Conservation (phyloP, 768 basidiomycete species). For the Vishniacozyma victoriae region DNA sequence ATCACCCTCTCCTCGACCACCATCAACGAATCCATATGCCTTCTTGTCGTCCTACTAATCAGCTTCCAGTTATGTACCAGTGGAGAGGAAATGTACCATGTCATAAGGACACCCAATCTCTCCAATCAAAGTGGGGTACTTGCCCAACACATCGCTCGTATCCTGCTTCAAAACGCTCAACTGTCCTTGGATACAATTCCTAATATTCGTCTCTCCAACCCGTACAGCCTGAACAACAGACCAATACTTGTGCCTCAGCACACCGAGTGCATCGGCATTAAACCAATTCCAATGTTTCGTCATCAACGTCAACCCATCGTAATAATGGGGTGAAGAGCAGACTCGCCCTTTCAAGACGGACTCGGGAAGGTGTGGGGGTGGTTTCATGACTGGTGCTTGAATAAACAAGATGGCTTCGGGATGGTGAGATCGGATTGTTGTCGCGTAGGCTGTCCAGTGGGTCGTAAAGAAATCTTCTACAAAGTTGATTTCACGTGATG, state of each 20-base stretch:
- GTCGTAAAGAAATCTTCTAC: constrained; percentile 36
- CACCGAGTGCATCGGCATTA: constrained; percentile 82
- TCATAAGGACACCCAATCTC: constrained; percentile 60
- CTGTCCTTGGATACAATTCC: constrained; percentile 74
- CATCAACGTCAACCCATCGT: constrained; percentile 47
- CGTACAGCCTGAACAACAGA: constrained; percentile 60
- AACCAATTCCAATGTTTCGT: constrained; percentile 48
- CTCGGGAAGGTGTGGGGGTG: constrained; percentile 35
- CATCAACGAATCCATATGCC: constrained; percentile 69
- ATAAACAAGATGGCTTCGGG: constrained; percentile 45
- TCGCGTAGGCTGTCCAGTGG: constrained; percentile 35
- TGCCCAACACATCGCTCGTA: constrained; percentile 55
- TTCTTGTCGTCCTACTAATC: constrained; percentile 62
- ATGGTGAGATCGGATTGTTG: constrained; percentile 28
- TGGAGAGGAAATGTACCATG: constrained; percentile 23
- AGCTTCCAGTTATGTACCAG: constrained; percentile 3
- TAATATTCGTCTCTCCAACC: constrained; percentile 76
- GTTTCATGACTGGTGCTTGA: constrained; percentile 41
- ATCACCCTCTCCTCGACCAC: constrained; percentile 64
- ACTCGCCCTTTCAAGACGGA: constrained; percentile 30
- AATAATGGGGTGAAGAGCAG: constrained; percentile 39
- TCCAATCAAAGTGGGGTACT: constrained; percentile 83
- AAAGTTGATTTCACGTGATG: constrained; percentile 21
- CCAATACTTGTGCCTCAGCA: constrained; percentile 62
- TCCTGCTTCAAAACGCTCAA: constrained; percentile 73